phyloP scores from a whole-genome alignment of 768 basidiomycete genomes.

The Russula virescens region DNA sequence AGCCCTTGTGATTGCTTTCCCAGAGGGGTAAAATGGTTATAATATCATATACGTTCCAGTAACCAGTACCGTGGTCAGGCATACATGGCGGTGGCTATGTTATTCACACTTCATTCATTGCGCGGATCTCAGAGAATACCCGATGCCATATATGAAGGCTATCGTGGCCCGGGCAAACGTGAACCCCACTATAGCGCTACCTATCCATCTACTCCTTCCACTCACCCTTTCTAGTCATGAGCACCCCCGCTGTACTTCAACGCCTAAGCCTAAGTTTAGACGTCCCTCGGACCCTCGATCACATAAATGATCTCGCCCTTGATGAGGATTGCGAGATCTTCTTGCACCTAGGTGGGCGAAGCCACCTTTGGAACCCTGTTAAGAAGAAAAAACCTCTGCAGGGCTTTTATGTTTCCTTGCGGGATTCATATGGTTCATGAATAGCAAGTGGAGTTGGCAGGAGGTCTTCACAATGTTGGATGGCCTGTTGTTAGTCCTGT shows the following conservation, averaged over 20 bases:
- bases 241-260: background rate
- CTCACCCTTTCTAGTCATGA: background rate
- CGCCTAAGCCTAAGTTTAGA: background rate
- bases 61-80: constrained; percentile 7
- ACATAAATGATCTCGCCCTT: constrained; percentile 7
- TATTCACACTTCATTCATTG: background rate
- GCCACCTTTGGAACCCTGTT: background rate
- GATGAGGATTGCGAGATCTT: constrained; percentile 13
- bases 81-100: constrained; percentile 5
- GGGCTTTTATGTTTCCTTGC: constrained; percentile 17
- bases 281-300: background rate
- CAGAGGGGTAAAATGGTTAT: constrained; percentile 8
- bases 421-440: constrained; percentile 20
- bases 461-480: constrained; percentile 1
- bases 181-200: background rate
- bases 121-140: background rate
- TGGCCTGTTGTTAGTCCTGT: background rate
- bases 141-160: constrained; percentile 11
- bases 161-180: background rate
- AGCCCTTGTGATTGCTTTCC: constrained; percentile 6
- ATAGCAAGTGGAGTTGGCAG: constrained; percentile 12
- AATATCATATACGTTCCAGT: background rate
- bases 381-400: background rate
- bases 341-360: constrained; percentile 13
- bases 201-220: background rate